Percentiles rank a stretch among this genome's conserved stretches.
Evolutionary conservation across 176 grass and related monocot genomes (phyloP).

Genomic region (Paspalum notatum): DNA sequence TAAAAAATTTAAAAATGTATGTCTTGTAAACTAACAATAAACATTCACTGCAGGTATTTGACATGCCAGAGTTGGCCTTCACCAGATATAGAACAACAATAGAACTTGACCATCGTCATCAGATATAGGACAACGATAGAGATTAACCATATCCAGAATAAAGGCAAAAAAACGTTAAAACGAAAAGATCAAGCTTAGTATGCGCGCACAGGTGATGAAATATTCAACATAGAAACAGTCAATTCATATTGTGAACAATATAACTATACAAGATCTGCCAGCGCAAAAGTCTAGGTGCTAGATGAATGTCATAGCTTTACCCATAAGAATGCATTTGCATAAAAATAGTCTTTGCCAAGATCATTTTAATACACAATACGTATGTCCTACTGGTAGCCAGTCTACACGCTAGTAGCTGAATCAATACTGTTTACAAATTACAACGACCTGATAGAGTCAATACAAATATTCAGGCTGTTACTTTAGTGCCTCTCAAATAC

Average conservation of each 20-base stretch:
- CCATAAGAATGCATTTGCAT: conserved; percentile 1
- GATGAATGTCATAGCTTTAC: conserved; percentile 4
- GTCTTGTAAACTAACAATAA: conserved; percentile 4
- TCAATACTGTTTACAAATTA: conserved; percentile 10
- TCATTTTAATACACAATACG: conserved; percentile 29
- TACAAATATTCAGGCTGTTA: conserved; percentile 4
- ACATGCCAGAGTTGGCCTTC: neutral
- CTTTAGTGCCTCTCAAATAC: conserved; percentile 39
- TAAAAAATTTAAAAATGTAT: conserved; percentile 16
- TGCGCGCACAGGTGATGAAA: neutral
- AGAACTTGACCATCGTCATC: neutral
- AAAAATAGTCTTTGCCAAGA: neutral
- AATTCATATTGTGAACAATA: neutral
- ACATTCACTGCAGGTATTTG: neutral
- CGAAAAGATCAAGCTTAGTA: neutral
- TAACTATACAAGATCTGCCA: neutral
- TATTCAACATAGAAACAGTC: neutral
- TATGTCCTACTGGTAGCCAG: conserved; percentile 17
- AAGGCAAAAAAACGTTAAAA: neutral
- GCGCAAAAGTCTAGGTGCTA: neutral
- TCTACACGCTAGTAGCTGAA: conserved; percentile 17
- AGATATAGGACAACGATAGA: neutral
- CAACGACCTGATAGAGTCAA: conserved; percentile 19
- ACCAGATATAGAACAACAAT: neutral
- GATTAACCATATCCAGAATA: neutral